Conservation (phyloP, 768 basidiomycete genomes). For the Pulveroboletus ravenelii region DNA sequence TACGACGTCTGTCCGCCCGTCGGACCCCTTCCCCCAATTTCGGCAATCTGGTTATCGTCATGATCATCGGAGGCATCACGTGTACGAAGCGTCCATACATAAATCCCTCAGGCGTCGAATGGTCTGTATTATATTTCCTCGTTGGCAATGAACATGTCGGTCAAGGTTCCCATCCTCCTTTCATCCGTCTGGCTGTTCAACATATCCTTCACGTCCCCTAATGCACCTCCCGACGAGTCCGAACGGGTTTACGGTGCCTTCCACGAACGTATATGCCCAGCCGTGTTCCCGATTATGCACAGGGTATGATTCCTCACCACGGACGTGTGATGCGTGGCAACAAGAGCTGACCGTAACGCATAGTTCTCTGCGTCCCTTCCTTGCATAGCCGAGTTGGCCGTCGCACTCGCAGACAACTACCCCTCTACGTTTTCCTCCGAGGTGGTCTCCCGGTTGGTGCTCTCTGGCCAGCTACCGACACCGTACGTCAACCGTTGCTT, state of each 20-base stretch:
- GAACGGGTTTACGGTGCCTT: conserved; percentile 18
- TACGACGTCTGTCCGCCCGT: background rate
- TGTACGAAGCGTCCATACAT: conserved; percentile 12
- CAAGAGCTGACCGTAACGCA: conserved; percentile 1
- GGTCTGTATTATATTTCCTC: background rate
- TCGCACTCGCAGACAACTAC: conserved; percentile 14
- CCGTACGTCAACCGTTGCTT: conserved; percentile 25
- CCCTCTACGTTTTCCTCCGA: conserved; percentile 19
- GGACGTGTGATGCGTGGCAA: background rate
- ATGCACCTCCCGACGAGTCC: conserved; percentile 14
- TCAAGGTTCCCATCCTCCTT: conserved; percentile 22
- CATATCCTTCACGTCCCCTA: conserved; percentile 21
- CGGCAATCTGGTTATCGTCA: background rate
- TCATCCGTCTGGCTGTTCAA: conserved; percentile 29
- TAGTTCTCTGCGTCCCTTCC: conserved; percentile 28
- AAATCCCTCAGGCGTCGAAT: background rate
- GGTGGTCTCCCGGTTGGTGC: conserved; percentile 19
- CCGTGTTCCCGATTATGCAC: conserved; percentile 18
- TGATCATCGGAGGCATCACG: conserved; percentile 7
- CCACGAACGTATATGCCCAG: conserved; percentile 23
- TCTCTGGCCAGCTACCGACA: conserved; percentile 17
- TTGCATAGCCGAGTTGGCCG: conserved; percentile 25
- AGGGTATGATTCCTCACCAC: conserved; percentile 14
- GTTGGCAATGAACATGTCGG: conserved; percentile 11
- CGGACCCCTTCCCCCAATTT: background rate